These are phyloP conservation scores for Pseudozyma pruni DNA, from an alignment of 1,284 basidiomycete genomes.

Conservation along the genomic window DNA sequence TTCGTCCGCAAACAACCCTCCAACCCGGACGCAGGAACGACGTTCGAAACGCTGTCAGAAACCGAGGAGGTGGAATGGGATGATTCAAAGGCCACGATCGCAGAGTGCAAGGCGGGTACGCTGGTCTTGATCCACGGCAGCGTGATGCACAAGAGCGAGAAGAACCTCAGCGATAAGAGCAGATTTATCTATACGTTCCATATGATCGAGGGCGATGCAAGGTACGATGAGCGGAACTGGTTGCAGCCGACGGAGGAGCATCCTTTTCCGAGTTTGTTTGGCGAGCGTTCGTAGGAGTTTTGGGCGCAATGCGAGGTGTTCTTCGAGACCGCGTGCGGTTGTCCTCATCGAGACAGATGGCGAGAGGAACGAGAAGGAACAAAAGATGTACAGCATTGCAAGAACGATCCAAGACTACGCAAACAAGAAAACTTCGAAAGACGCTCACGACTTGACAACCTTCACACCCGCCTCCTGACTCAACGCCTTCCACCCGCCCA, in stretches of 20 bases:
- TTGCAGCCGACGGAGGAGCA: conserved; percentile 46
- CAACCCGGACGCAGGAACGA: conserved; percentile 44
- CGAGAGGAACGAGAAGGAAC: not conserved
- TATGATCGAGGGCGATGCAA: conserved; percentile 59
- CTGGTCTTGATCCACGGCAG: conserved; percentile 61
- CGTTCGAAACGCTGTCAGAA: conserved; percentile 24
- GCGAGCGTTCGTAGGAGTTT: no score
- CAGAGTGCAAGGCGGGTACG: conserved; percentile 53
- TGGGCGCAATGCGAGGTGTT: no score
- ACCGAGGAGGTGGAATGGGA: conserved; percentile 51
- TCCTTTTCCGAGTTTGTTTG: conserved; percentile 50
- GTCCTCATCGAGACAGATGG: not conserved
- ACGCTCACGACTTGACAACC: conserved; percentile 4
- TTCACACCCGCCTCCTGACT: not conserved
- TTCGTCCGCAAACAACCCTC: conserved; percentile 44
- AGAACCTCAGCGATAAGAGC: conserved; percentile 45
- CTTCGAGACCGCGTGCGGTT: no score
- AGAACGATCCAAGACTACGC: no score
- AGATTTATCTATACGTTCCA: conserved; percentile 64
- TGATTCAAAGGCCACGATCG: conserved; percentile 28
- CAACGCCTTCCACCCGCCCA: conserved; percentile 13
- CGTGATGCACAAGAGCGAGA: conserved; percentile 59
- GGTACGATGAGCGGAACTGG: conserved; percentile 60
- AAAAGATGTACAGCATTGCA: conserved; percentile 6
- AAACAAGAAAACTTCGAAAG: not conserved